phyloP scores from a whole-genome alignment of 257 asterid genomes.

The Cordia subcordata region DNA sequence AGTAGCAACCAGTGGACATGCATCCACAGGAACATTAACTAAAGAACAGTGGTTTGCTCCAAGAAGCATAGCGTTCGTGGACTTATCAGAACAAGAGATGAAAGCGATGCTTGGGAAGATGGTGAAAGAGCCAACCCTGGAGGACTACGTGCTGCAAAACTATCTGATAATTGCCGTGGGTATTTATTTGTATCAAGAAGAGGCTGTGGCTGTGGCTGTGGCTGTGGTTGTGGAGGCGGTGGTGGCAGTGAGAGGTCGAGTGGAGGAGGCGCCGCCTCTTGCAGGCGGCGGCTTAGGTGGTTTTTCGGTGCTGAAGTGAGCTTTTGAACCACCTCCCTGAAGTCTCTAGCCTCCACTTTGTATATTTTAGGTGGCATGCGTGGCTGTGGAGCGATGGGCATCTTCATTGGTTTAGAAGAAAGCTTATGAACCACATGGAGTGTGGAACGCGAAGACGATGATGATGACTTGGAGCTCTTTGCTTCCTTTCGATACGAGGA shows the following conservation, averaged over 20 bases:
- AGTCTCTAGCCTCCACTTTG: constrained; percentile 45
- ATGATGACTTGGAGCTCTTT: constrained; percentile 4
- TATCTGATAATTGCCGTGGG: constrained; percentile 10
- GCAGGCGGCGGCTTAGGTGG: constrained; percentile 15
- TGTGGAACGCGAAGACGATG: constrained; percentile 19
- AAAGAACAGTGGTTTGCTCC: constrained; percentile 12
- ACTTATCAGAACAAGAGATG: constrained; percentile 54
- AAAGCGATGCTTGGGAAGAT: constrained; percentile 56
- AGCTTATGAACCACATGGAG: constrained; percentile 47
- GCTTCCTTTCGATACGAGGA: constrained; percentile 12
- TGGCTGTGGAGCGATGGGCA: constrained; percentile 66
- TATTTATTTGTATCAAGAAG: not conserved
- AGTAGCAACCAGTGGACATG: too few relatives aligned
- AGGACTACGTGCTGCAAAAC: constrained; percentile 28
- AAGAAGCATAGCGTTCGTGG: constrained; percentile 40
- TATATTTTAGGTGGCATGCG: constrained; percentile 63
- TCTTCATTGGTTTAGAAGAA: constrained; percentile 38
- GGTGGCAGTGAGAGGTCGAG: constrained; percentile 28
- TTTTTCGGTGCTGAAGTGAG: constrained; percentile 49
- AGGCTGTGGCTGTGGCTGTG: not conserved
- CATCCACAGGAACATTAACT: not conserved
- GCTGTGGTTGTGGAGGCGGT: not conserved
- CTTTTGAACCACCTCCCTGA: constrained; percentile 67
- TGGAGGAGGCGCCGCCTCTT: constrained; percentile 67
- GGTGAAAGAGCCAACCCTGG: constrained; percentile 53